Percentiles rank a stretch among this genome's conserved stretches.
phyloP scores from a whole-genome alignment of 1,284 basidiomycete genomes.

The Anthracocystis walkeri region DNA sequence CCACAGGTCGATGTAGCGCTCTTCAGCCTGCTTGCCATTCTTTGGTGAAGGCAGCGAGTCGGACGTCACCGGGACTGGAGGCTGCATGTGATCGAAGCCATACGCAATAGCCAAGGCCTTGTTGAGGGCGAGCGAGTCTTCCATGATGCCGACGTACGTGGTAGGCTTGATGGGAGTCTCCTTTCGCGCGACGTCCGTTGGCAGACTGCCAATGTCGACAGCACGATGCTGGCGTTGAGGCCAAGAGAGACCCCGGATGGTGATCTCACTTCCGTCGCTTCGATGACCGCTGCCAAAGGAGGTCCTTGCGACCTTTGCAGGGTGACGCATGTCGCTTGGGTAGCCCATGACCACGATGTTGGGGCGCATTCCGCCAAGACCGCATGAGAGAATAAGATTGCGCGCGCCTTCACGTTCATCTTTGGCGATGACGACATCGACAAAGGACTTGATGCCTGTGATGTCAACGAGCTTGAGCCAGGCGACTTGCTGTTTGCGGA shows the following conservation, averaged over 20 bases:
- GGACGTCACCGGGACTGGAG: constrained; percentile 42
- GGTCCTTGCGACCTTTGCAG: constrained; percentile 42
- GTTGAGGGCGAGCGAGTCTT: constrained; percentile 68
- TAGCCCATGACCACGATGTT: constrained; percentile 69
- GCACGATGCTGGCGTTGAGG: constrained; percentile 38
- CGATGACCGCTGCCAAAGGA: constrained; percentile 25
- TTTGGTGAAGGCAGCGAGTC: constrained; percentile 8
- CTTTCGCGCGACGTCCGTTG: constrained; percentile 60
- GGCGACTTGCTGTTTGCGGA: constrained; percentile 65
- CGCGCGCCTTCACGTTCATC: constrained; percentile 67
- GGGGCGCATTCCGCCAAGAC: constrained; percentile 68
- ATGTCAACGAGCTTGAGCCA: constrained; percentile 69
- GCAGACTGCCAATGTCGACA: constrained; percentile 53
- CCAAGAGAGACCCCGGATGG: constrained; percentile 52
- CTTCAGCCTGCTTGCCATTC: constrained; percentile 22
- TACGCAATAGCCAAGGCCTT: constrained; percentile 68
- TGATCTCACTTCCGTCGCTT: constrained; percentile 61
- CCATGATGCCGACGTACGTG: constrained; percentile 68
- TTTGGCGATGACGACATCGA: constrained; percentile 66
- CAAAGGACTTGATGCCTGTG: constrained; percentile 67
- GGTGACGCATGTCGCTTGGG: constrained; percentile 60
- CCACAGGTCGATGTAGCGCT: constrained; percentile 67
- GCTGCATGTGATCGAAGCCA: constrained; percentile 62
- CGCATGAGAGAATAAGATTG: constrained; percentile 65
- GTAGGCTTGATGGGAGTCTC: constrained; percentile 64